These are phyloP conservation scores for Ceratocystis destructans DNA, from an alignment of 2,329 filamentous ascomycete genomes.

Conservation along the genomic window DNA sequence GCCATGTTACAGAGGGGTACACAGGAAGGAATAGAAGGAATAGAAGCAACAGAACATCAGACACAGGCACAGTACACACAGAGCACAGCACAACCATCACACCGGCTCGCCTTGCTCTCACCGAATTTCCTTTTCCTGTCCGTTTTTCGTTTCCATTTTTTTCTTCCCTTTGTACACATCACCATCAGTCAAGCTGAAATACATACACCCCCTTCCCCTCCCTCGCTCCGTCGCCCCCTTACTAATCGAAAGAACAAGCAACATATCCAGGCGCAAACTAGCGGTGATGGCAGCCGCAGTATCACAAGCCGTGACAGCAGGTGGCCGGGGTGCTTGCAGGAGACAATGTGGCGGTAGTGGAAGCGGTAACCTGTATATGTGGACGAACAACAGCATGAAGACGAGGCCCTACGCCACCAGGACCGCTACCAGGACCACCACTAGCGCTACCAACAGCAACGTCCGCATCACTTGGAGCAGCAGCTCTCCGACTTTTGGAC, in stretches of 20 bases:
- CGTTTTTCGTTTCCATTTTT: conserved; percentile 1
- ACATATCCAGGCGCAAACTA: conserved; percentile 13
- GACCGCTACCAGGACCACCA: no score
- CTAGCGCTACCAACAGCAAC: neutral
- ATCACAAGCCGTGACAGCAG: conserved; percentile 10
- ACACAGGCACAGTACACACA: conserved; percentile 1
- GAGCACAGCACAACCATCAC: neutral
- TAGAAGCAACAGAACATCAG: neutral
- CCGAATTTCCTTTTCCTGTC: neutral
- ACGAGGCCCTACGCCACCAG: conserved; percentile 1
- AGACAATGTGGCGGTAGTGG: conserved; percentile 18
- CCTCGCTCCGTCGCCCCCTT: conserved; percentile 1
- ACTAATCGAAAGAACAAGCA: neutral
- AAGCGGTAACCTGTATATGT: conserved; percentile 1
- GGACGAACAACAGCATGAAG: neutral
- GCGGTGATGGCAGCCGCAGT: conserved; percentile 18
- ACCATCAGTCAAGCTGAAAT: neutral
- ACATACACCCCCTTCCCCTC: conserved; percentile 4
- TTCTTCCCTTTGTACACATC: conserved; percentile 1
- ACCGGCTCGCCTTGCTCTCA: neutral
- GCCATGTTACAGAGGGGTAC: no score
- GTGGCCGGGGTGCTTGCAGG: conserved; percentile 15
- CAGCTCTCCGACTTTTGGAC: neutral
- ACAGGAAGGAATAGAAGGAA: neutral
- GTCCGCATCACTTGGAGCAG: neutral